Base-by-base conservation (phyloP, 306 rosid species). In the Sophora flavescens region DNA sequence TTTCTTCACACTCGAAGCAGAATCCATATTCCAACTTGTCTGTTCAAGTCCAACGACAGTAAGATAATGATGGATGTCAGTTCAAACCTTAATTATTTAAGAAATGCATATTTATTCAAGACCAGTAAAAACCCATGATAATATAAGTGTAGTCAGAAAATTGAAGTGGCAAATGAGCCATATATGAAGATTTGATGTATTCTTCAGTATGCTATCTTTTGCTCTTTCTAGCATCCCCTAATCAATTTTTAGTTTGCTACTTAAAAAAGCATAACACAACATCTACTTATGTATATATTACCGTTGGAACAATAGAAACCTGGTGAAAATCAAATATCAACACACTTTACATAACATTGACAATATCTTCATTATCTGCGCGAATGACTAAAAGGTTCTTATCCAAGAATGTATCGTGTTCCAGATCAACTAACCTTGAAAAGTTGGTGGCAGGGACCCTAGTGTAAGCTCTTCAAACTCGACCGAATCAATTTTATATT, bases 361-460 rank as follows among this genome's bases (percentile, higher is more conserved):
- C 14, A 26, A 47, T 59, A 42, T n/a, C 4, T 59, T 28, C 14
- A 26, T 22, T 32, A n/a, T 15, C 3, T 15, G 14, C 6, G 4
- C 6, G 11, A 58, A 39, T 36, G 28, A 39, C 41, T 18, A 42
- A 68, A 59, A 18, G 15, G 61, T 52, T 12, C 8, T 38, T 6
- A 38, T 38, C 30, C 15, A 39, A 65, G 6, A 74, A 62, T 17
- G 52, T 13, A 57, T 50, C 38, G 13, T 68, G 56, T 22, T 36
- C 42, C 79, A 61, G 6, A 72, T 61, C 3, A 36, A 52, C 78
- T 16, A 77, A 93, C 97, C 98, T 86, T 93, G 98, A 84, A 93
- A 93, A 74, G 97, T 91, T 60, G 94, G 98, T 1, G 97, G 98
- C 64, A 93, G 80, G 39, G 88, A 67, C 70, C 98, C 98, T 12